Evolutionary conservation across 345 rosid genomes (phyloP).

Genomic region (Ceriops decandra): DNA sequence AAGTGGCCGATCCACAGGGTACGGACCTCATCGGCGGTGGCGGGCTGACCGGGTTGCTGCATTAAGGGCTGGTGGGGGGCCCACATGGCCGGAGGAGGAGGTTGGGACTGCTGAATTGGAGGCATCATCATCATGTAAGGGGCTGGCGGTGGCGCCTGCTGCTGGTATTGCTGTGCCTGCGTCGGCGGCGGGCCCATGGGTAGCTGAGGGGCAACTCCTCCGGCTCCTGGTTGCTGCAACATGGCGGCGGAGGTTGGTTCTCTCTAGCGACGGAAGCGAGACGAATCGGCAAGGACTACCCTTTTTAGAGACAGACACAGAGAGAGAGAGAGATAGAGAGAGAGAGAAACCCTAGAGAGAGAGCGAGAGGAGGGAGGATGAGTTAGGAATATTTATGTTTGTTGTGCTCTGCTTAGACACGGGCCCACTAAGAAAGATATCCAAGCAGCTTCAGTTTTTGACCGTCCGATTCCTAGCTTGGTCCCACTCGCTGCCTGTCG

Average conservation of each 20-base stretch:
- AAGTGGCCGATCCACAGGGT: conserved; percentile 96
- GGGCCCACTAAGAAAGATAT: no score
- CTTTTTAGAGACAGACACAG: no score
- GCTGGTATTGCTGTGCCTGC: conserved; percentile 36
- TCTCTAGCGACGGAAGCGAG: neutral
- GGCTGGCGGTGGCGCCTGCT: conserved; percentile 14
- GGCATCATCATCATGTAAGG: conserved; percentile 54
- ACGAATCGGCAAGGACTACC: no score
- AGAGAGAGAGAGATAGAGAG: no score
- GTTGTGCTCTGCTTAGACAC: no score
- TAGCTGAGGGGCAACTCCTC: conserved; percentile 43
- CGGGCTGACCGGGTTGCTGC: conserved; percentile 30
- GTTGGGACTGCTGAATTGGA: conserved; percentile 30
- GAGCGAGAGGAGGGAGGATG: no score
- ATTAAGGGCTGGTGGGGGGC: conserved; percentile 20
- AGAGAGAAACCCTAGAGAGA: no score
- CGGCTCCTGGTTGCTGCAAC: conserved; percentile 72
- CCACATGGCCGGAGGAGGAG: conserved; percentile 64
- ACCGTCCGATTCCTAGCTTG: no score
- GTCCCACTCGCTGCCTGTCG: no score
- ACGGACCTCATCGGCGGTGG: conserved; percentile 23
- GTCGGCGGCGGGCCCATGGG: neutral
- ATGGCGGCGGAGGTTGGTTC: conserved; percentile 10
- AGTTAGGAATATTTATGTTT: no score
- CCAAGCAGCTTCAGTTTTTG: no score